Evolutionary conservation across 805 yeast genomes (phyloP).

Genomic region (Candida xyloterini): DNA sequence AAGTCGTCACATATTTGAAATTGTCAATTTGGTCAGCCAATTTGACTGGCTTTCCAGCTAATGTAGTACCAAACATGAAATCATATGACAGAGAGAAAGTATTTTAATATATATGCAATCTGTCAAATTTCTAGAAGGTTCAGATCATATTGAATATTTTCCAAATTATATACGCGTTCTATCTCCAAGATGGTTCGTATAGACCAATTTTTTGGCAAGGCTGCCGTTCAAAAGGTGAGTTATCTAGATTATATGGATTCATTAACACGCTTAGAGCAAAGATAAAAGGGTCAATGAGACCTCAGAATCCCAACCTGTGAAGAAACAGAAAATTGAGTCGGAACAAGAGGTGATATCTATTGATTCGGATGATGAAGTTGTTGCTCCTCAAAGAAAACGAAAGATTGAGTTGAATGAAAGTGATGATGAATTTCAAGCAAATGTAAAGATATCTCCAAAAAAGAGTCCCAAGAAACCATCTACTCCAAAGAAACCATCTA

Average conservation of each 20-base stretch:
- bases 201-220: slow-evolving; percentile 32
- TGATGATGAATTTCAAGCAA: slow-evolving; percentile 1
- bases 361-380: slow-evolving; percentile 7
- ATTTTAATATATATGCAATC: not conserved
- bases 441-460: slow-evolving; percentile 4
- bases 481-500: slow-evolving; percentile 4
- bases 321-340: slow-evolving; percentile 6
- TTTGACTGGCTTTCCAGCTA: slow-evolving; percentile 36
- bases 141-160: slow-evolving; percentile 8
- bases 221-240: slow-evolving; percentile 19
- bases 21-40: slow-evolving; percentile 65
- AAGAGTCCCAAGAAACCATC: slow-evolving; percentile 3
- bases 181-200: slow-evolving; percentile 24
- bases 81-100: not conserved
- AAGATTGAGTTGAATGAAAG: slow-evolving; percentile 3
- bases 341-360: slow-evolving; percentile 1
- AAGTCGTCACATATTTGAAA: slow-evolving; percentile 61
- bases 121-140: slow-evolving; percentile 13
- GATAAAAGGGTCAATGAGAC: not conserved
- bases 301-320: not conserved
- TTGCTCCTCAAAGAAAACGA: slow-evolving; percentile 1
- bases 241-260: not conserved
- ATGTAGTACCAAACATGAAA: slow-evolving; percentile 34
- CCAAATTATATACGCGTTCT: slow-evolving; percentile 5
- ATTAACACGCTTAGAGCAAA: not conserved